Evolutionary conservation across 495 filamentous ascomycete genomes (phyloP), one percentile per base, ranked within the genome.

Genomic region (Penicillium arizonense): DNA sequence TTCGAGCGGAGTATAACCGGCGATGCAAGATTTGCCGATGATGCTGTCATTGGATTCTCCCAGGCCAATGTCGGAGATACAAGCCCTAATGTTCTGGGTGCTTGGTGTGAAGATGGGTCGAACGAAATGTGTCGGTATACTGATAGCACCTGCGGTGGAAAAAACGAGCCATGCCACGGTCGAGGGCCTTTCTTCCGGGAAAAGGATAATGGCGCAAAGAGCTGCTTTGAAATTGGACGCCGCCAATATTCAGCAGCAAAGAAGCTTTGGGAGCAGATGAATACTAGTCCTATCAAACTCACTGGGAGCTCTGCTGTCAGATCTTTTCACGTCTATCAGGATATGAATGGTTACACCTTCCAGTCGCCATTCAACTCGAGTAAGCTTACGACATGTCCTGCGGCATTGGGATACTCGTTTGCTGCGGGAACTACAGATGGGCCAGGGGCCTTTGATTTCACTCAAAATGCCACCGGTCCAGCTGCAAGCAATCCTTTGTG

Each of bases 21-120:
- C 3, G 75, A 81, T 8, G 57, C 66, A 1, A 67, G 74, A 10
- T 82, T 82, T 30, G 78, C 84, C 0, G 81, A 85, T 20, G 80
- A 77, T n/a, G 96, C 91, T 55, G 87, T 98, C 14, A 90, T 95
- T 2, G 93, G 91, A 10, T 98, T 98, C 65, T 95, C 91, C 0
- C 94, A 97, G 67, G 85, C 94, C 1, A 97, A 88, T 62, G 91
- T 97, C 28, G 94, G 94, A 4, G 94, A 98, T 58, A 96, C 91
- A 1, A 87, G 84, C 33, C 94, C 94, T 2, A 98, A 97, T 61
- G 82, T 93, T 4, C 80, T 89, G 4, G 94, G 94, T 1, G 86
- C 87, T n/a, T 90, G 79, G 74, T 91, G 87, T 55, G 86, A 91
- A 51, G 87, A 90, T 62, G 84, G 86, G 4, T 84, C 86, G 13